phyloP scores from a whole-genome alignment of 163 green algal species.

The Scenedesmus sp. region DNA sequence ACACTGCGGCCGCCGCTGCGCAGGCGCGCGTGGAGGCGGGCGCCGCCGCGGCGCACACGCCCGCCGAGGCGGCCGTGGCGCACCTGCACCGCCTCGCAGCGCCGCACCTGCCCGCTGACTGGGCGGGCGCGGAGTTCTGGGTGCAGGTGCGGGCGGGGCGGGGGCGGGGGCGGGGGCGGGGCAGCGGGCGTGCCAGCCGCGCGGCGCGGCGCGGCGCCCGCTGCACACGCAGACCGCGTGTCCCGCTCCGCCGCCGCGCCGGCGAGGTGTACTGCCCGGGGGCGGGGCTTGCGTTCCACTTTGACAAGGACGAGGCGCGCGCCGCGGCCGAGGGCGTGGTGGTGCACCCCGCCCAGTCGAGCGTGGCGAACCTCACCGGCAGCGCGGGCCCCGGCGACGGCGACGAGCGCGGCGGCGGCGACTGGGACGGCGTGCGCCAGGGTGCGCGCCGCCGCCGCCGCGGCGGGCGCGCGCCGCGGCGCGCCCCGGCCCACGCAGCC shows the following conservation, averaged over 20 bases:
- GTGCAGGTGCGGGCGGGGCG: constrained; percentile 49
- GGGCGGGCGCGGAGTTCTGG: constrained; percentile 63
- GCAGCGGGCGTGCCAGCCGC: too few relatives aligned
- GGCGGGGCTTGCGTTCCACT: constrained; percentile 72
- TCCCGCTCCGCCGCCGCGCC: neutral
- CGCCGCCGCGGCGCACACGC: neutral
- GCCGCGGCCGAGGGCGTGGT: constrained; percentile 50
- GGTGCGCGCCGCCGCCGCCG: neutral
- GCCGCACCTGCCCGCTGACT: constrained; percentile 27
- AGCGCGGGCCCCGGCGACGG: neutral
- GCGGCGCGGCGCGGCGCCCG: neutral
- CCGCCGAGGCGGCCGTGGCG: constrained; percentile 24
- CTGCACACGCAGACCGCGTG: neutral
- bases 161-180: too few relatives aligned
- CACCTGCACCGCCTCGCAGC: constrained; percentile 6
- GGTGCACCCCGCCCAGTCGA: constrained; percentile 61
- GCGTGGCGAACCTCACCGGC: constrained; percentile 67
- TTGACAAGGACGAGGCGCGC: constrained; percentile 75
- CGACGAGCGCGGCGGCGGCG: neutral
- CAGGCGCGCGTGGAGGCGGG: constrained; percentile 13
- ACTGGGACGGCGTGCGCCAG: neutral
- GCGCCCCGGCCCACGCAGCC: neutral
- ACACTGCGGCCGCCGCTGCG: neutral
- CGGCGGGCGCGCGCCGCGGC: neutral
- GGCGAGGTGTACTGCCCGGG: constrained; percentile 64